phyloP scores from a whole-genome alignment of 2,329 filamentous ascomycete species.

The Verticillium longisporum region DNA sequence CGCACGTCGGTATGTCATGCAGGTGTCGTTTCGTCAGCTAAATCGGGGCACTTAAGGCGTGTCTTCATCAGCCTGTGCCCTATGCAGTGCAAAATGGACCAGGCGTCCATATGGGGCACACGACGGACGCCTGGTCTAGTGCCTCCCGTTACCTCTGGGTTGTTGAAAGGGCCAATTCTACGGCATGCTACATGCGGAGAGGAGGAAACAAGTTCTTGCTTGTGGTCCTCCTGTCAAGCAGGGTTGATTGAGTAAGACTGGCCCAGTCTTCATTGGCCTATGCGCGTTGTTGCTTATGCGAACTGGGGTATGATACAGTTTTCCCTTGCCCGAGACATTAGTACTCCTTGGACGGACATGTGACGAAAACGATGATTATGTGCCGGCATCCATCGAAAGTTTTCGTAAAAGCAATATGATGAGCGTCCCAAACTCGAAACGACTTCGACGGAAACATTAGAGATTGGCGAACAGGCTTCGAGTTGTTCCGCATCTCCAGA shows the following conservation, averaged over 20 bases:
- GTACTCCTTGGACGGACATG: too few relatives aligned
- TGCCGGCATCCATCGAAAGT: too few relatives aligned
- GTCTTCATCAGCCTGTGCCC: not conserved
- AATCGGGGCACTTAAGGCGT: not conserved
- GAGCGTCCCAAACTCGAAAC: too few relatives aligned
- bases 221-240: not conserved
- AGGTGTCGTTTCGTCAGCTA: constrained; percentile 4
- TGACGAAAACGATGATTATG: too few relatives aligned
- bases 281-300: too few relatives aligned
- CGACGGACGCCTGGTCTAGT: not conserved
- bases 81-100: not conserved
- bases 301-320: too few relatives aligned
- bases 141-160: not conserved
- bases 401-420: too few relatives aligned
- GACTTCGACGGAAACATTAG: too few relatives aligned
- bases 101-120: not conserved
- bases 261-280: not conserved
- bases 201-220: not conserved
- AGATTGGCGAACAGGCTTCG: not conserved
- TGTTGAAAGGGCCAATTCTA: not conserved
- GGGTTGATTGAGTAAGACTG: too few relatives aligned
- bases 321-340: too few relatives aligned
- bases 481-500: not conserved
- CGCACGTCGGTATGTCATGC: constrained; percentile 10
- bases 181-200: not conserved